These are phyloP conservation scores for Cryphonectria radicalis DNA, from an alignment of 2,329 filamentous ascomycete species.

Conservation along the genomic window DNA sequence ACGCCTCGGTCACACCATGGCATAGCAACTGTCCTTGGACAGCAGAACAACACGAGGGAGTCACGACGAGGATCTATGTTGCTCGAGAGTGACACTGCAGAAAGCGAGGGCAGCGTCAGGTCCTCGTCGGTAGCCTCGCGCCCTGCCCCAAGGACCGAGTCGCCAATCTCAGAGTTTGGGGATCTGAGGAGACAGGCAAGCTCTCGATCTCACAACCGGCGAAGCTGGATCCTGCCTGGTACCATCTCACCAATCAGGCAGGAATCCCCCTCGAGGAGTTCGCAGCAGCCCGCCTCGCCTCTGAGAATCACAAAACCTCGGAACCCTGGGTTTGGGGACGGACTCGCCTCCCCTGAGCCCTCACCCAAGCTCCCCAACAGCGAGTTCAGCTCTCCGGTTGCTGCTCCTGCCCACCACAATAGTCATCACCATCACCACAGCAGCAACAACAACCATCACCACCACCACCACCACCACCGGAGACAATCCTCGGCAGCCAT, in stretches of 20 bases:
- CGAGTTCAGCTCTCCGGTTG: slow-evolving; percentile 78
- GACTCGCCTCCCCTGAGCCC: slow-evolving; percentile 79
- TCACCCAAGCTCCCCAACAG: slow-evolving; percentile 85
- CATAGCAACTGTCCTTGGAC: slow-evolving; percentile 60
- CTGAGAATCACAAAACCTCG: slow-evolving; percentile 84
- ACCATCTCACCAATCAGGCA: slow-evolving; percentile 81
- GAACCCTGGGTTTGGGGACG: slow-evolving; percentile 62
- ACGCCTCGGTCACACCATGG: slow-evolving; percentile 85
- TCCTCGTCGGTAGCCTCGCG: slow-evolving; percentile 77
- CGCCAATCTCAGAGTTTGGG: slow-evolving; percentile 85
- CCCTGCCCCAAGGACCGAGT: slow-evolving; percentile 75
- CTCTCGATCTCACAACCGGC: slow-evolving; percentile 80
- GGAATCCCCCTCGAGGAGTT: slow-evolving; percentile 80
- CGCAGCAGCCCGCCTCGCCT: slow-evolving; percentile 76
- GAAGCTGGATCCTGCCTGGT: slow-evolving; percentile 81
- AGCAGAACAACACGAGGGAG: slow-evolving; percentile 56
- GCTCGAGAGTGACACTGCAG: slow-evolving; percentile 80
- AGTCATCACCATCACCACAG: slow-evolving; percentile 55
- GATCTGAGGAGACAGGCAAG: slow-evolving; percentile 76
- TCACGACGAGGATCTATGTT: slow-evolving; percentile 79
- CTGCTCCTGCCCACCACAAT: slow-evolving; percentile 46
- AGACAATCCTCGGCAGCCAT: slow-evolving; percentile 90
- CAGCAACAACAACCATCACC: slow-evolving; percentile 16
- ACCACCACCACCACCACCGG: slow-evolving; percentile 66
- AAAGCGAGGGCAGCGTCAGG: slow-evolving; percentile 85